Percentiles rank a stretch among this genome's conserved stretches.
Conservation (phyloP, 768 basidiomycete genomes). For the Hygrocybe coccinea region DNA sequence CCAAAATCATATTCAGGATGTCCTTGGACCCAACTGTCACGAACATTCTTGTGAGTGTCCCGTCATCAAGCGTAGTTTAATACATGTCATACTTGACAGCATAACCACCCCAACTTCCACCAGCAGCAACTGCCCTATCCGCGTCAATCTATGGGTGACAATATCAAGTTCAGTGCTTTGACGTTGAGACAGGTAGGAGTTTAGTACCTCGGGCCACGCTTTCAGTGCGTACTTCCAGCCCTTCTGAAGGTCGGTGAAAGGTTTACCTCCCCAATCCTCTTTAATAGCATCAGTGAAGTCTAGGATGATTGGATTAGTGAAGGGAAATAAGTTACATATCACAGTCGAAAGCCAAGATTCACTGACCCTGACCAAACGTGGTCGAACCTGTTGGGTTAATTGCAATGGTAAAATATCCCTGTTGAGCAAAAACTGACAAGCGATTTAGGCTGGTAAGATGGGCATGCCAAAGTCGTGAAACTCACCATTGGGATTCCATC, state of each 20-base stretch:
- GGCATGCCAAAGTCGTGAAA: background rate
- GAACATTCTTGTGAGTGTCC: constrained; percentile 5
- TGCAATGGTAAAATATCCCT: constrained; percentile 82
- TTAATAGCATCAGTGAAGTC: constrained; percentile 78
- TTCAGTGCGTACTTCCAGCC: constrained; percentile 71
- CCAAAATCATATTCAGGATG: constrained; percentile 83
- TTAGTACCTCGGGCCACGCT: constrained; percentile 60
- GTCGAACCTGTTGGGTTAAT: constrained; percentile 96
- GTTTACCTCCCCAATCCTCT: constrained; percentile 82
- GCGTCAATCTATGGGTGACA: constrained; percentile 50
- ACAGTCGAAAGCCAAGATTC: background rate
- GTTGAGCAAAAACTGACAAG: constrained; percentile 65
- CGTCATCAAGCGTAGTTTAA: constrained; percentile 2
- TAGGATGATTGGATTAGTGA: constrained; percentile 20
- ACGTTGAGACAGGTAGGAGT: background rate
- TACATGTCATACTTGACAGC: constrained; percentile 65
- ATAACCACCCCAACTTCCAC: constrained; percentile 84
- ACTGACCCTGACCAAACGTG: constrained; percentile 78
- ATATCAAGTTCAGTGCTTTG: background rate
- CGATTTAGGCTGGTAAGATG: background rate
- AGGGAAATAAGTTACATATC: background rate
- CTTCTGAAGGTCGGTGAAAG: constrained; percentile 69
- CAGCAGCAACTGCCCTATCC: constrained; percentile 69
- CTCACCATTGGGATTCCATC: constrained; percentile 86
- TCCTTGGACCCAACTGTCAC: constrained; percentile 84